phyloP scores from a whole-genome alignment of 257 asterid species.

The Datura wrightii region DNA sequence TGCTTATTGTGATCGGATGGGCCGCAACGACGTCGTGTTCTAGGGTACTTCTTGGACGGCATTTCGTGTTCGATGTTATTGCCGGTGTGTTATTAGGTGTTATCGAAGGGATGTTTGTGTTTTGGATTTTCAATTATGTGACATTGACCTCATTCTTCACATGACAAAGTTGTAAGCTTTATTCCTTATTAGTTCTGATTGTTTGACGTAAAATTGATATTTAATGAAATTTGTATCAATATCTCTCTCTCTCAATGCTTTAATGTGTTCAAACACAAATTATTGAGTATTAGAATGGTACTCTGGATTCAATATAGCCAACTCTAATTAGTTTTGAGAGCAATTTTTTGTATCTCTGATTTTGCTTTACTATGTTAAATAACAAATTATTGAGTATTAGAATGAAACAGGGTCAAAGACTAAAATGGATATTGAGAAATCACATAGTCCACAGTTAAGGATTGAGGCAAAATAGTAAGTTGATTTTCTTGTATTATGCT shows the following conservation, averaged over 20 bases:
- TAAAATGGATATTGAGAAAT: neutral
- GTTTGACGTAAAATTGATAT: neutral
- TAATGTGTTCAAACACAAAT: neutral
- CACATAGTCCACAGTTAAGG: neutral
- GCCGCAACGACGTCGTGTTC: constrained; percentile 66
- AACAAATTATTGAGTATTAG: neutral
- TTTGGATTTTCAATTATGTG: constrained; percentile 55
- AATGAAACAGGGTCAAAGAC: neutral
- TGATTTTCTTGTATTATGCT: neutral
- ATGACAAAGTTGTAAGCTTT: constrained; percentile 54
- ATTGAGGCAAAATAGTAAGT: neutral
- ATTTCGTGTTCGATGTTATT: constrained; percentile 75
- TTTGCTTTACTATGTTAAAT: neutral
- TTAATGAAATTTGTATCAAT: neutral
- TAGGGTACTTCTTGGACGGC: constrained; percentile 81
- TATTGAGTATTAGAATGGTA: constrained; percentile 14
- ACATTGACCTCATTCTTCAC: constrained; percentile 48
- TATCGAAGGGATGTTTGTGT: constrained; percentile 65
- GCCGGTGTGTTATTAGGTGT: constrained; percentile 73
- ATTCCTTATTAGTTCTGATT: neutral
- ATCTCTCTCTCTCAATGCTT: neutral
- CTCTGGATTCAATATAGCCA: neutral
- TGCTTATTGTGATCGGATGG: constrained; percentile 59
- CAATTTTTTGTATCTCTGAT: neutral
- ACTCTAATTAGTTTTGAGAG: neutral